A percentile compares a stretch with the other conserved stretches of the same genome.
phyloP scores from a whole-genome alignment of 1,139 yeast species.

The Geotrichum aggregatum region DNA sequence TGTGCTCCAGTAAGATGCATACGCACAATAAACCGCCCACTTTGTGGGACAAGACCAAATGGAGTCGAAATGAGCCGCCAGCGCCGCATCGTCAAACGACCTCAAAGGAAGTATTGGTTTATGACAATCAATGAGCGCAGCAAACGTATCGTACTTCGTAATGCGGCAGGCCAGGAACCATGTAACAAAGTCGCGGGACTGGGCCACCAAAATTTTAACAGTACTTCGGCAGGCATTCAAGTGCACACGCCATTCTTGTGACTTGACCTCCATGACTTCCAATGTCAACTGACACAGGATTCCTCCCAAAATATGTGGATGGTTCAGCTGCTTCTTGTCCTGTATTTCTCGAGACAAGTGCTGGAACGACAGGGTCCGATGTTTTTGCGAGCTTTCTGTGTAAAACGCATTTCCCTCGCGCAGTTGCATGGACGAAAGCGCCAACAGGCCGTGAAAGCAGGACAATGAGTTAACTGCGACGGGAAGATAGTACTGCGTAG shows the following conservation, averaged over 20 bases:
- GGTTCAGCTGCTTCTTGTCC: not conserved
- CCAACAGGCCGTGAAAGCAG: constrained; percentile 14
- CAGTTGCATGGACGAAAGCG: constrained; percentile 14
- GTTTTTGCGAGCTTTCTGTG: constrained; percentile 7
- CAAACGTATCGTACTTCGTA: constrained; percentile 19
- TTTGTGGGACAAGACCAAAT: constrained; percentile 14
- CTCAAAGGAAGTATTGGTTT: constrained; percentile 13
- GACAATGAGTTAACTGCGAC: constrained; percentile 15
- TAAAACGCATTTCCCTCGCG: constrained; percentile 4
- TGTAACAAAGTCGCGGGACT: not conserved
- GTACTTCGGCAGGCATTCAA: constrained; percentile 9
- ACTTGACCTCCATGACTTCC: constrained; percentile 17
- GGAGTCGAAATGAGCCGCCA: not conserved
- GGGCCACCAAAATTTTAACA: not conserved
- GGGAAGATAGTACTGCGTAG: constrained; percentile 14
- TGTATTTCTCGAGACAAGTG: constrained; percentile 7
- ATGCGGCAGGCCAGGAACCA: constrained; percentile 16
- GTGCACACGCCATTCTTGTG: constrained; percentile 13
- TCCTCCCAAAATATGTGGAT: constrained; percentile 10
- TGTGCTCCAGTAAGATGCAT: constrained; percentile 4
- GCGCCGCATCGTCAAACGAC: constrained; percentile 2
- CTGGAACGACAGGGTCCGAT: constrained; percentile 9
- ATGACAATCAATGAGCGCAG: constrained; percentile 11
- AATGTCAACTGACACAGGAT: constrained; percentile 18
- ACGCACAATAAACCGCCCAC: constrained; percentile 11